Evolutionary conservation across 2,329 filamentous ascomycete genomes (phyloP), one percentile per base, ranked within the genome.

Genomic region (Venturia aucupariae): DNA sequence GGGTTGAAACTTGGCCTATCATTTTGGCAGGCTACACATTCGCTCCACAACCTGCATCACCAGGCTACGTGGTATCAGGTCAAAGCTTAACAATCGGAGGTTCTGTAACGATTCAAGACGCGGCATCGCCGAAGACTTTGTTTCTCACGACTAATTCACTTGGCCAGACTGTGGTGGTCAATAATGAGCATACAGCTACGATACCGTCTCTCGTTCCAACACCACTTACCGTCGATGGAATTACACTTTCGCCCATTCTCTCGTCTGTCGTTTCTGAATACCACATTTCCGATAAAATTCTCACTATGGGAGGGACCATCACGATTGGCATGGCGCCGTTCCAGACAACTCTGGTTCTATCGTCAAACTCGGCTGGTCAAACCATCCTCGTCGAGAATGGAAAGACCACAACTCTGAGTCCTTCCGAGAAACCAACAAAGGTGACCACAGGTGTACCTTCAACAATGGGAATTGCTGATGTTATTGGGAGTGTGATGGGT

Each of bases 301-400:
- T 60, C 41, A 42, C 59, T 15, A 60, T 60, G 59, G 59, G 59
- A 32, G 59, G 59, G 7, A 60, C 38, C 5, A 42, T 60, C 59
- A 44, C 59, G n/a, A 27, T 60, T 13, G 59, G 59, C 4, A 41
- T 11, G 4, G 32, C 10, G 59, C 59, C 38, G 13, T 41, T 38
- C 22, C 22, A 41, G n/a, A 60, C 59, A 2, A 32, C 27, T 22
- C 13, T 60, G n/a, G 38, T 7, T n/a, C 35, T 60, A 8, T 38
- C 32, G 19, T 27, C 59, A 44, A 44, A 60, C 35, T 41, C 59
- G n/a, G 30, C 35, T 10, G 35, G 59, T 19, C 59, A 60, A 17
- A 27, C 17, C 38, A 41, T 60, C 17, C 17, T 60, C 3, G 17
- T 44, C 3, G 22, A 41, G 35, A 60, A 60, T 44, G 59, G 35